phyloP scores from a whole-genome alignment of 352 stramenopile genomes.

The Globisporangium recalcitrans region DNA sequence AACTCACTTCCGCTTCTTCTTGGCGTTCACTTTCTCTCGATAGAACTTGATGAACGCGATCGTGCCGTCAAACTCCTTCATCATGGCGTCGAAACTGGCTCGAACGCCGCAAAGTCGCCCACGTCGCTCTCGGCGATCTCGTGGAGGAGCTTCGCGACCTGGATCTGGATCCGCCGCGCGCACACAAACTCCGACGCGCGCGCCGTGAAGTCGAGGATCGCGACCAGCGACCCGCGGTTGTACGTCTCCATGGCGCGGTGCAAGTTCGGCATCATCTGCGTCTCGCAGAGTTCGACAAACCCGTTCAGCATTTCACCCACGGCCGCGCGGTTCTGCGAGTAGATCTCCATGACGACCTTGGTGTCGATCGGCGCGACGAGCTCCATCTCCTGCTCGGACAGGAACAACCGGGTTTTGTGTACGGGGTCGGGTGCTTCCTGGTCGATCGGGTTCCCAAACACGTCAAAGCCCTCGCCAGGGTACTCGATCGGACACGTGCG shows the following conservation, averaged over 20 bases:
- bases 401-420: conserved; percentile 33
- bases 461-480: conserved; percentile 30
- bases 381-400: conserved; percentile 43
- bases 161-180: conserved; percentile 56
- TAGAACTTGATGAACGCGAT: conserved; percentile 35
- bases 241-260: conserved; percentile 25
- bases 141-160: conserved; percentile 51
- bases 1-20: conserved; percentile 21
- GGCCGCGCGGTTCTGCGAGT: conserved; percentile 53
- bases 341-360: conserved; percentile 41
- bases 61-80: conserved; percentile 29
- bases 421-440: conserved; percentile 10
- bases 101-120: conserved; percentile 35
- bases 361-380: conserved; percentile 57
- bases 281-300: conserved; percentile 47
- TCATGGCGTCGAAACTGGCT: conserved; percentile 16
- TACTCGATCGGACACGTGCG: conserved; percentile 26
- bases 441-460: conserved; percentile 28
- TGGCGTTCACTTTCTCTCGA: conserved; percentile 20
- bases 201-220: conserved; percentile 62
- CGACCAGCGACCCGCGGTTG: conserved; percentile 48
- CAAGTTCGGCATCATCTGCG: conserved; percentile 48
- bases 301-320: conserved; percentile 70
- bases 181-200: conserved; percentile 69
- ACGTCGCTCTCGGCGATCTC: conserved; percentile 47